These are phyloP conservation scores for Apophysomyces elegans DNA, from an alignment of 371 early-diverging fungal species.

Conservation along the genomic window DNA sequence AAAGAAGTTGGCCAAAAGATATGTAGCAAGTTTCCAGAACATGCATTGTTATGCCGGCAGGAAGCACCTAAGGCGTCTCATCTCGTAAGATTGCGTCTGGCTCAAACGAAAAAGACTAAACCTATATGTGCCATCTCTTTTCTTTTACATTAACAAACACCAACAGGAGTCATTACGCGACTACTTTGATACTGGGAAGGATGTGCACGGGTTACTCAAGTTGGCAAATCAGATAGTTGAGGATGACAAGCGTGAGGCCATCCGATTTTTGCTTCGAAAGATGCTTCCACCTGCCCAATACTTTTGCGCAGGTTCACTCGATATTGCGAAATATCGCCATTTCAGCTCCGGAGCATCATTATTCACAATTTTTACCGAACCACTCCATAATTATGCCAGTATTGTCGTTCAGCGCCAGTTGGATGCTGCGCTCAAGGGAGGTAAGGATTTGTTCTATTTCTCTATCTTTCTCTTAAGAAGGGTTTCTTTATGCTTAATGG, in stretches of 20 bases:
- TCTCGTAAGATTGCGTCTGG: constrained; percentile 22
- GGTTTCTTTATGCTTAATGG: too few relatives aligned
- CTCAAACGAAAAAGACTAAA: constrained; percentile 11
- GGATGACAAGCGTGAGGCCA: constrained; percentile 31
- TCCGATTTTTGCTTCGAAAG: constrained; percentile 60
- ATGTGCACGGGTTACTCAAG: constrained; percentile 21
- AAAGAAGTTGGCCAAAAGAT: constrained; percentile 42
- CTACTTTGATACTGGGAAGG: constrained; percentile 24
- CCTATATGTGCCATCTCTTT: not conserved
- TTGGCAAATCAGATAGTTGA: constrained; percentile 14
- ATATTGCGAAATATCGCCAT: constrained; percentile 61
- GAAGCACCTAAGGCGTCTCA: constrained; percentile 21
- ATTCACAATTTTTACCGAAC: constrained; percentile 88
- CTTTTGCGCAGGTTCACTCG: constrained; percentile 76
- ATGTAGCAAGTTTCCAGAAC: constrained; percentile 37
- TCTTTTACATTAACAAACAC: not conserved
- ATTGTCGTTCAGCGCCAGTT: constrained; percentile 86
- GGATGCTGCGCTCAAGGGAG: constrained; percentile 29
- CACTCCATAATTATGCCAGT: constrained; percentile 94
- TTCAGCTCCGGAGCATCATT: constrained; percentile 68
- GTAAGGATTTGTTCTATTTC: not conserved
- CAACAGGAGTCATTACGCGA: constrained; percentile 23
- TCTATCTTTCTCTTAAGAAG: too few relatives aligned
- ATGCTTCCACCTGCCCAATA: constrained; percentile 76
- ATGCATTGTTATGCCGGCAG: constrained; percentile 38